Evolutionary conservation across 2,329 filamentous ascomycete species (phyloP).

Genomic region (Nigrospora oryzae): DNA sequence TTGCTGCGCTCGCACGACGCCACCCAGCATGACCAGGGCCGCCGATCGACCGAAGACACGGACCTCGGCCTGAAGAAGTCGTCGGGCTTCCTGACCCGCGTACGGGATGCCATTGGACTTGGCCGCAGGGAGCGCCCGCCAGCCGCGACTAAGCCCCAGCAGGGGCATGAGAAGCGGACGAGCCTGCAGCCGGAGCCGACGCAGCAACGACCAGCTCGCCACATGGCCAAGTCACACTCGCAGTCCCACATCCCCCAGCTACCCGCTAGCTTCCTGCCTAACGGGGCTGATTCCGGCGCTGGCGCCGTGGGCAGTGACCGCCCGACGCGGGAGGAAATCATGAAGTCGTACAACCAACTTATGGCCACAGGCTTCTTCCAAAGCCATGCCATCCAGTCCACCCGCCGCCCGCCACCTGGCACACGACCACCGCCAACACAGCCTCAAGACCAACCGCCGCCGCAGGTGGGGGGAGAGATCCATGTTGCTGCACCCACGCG

Average conservation of each 20-base stretch:
- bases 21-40: too few relatives aligned
- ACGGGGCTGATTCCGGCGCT: neutral
- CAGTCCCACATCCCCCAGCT: slow-evolving; percentile 15
- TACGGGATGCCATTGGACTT: slow-evolving; percentile 17
- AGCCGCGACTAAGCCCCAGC: slow-evolving; percentile 8
- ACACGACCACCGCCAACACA: neutral
- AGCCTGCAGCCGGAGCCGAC: slow-evolving; percentile 18
- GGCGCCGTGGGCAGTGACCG: slow-evolving; percentile 12
- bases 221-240: slow-evolving; percentile 14
- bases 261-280: slow-evolving; percentile 3
- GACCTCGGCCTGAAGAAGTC: slow-evolving; percentile 17
- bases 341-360: slow-evolving; percentile 48
- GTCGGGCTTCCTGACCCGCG: slow-evolving; percentile 18
- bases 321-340: slow-evolving; percentile 39
- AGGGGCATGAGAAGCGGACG: slow-evolving; percentile 17
- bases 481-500: too few relatives aligned
- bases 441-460: neutral
- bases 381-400: slow-evolving; percentile 48
- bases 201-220: slow-evolving; percentile 5
- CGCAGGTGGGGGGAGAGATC: neutral
- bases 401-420: slow-evolving; percentile 30
- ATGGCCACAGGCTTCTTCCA: slow-evolving; percentile 51
- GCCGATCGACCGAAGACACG: too few relatives aligned
- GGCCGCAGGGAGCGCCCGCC: slow-evolving; percentile 2
- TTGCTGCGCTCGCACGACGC: too few relatives aligned